phyloP scores from a whole-genome alignment of 345 rosid genomes.

The Arabis hirsuta region DNA sequence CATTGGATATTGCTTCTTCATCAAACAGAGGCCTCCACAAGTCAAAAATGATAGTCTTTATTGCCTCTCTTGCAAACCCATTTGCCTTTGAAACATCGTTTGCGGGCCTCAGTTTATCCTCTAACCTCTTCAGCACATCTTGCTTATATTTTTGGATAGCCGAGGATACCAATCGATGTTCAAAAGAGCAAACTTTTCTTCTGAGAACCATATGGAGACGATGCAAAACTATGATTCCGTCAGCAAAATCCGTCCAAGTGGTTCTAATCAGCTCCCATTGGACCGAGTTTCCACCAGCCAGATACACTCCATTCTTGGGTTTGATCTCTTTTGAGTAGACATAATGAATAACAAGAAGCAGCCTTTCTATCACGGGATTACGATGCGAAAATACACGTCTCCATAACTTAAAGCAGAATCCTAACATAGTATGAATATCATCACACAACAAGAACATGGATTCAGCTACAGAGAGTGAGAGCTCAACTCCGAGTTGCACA shows the following conservation, averaged over 20 bases:
- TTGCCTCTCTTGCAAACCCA: too few relatives aligned
- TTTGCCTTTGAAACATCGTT: background rate
- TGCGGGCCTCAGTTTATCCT: background rate
- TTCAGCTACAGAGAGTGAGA: background rate
- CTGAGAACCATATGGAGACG: background rate
- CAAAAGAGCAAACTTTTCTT: background rate
- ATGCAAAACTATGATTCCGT: background rate
- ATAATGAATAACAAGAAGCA: background rate
- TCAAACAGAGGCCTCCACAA: too few relatives aligned
- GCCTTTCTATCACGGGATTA: background rate
- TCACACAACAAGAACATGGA: background rate
- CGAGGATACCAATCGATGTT: background rate
- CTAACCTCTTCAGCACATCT: background rate
- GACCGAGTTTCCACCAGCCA: background rate
- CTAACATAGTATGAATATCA: background rate
- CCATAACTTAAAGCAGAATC: background rate
- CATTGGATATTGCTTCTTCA: background rate
- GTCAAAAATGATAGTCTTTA: too few relatives aligned
- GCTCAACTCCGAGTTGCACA: slow-evolving; percentile 2
- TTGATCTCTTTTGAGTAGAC: too few relatives aligned
- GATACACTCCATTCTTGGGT: background rate
- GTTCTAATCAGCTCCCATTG: slow-evolving; percentile 6
- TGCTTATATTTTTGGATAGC: background rate
- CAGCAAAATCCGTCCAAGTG: background rate
- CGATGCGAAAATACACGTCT: background rate